Conservation (phyloP, 2,329 filamentous ascomycete species). For the Lasiodiplodia theobromae region DNA sequence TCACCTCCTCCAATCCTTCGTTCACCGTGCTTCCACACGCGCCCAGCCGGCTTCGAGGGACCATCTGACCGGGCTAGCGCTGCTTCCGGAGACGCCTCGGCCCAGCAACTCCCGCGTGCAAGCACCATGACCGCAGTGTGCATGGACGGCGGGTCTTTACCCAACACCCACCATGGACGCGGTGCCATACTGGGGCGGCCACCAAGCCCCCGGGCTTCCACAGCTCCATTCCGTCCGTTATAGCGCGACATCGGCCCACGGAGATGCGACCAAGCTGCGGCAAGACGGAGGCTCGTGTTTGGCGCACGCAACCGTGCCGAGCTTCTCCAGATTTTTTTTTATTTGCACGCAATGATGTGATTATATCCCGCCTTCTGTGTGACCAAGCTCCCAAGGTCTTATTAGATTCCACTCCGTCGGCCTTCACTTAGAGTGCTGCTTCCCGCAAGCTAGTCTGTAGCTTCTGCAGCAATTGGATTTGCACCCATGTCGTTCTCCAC, state of each 20-base stretch:
- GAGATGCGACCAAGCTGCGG: background rate
- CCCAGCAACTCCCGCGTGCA: slow-evolving; percentile 3
- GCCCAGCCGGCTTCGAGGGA: background rate
- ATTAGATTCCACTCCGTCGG: slow-evolving; percentile 22
- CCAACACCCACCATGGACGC: background rate
- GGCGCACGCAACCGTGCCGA: background rate
- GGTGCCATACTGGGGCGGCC: background rate
- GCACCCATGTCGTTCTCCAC: slow-evolving; percentile 28
- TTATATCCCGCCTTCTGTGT: background rate
- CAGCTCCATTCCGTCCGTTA: background rate
- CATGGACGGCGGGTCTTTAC: background rate
- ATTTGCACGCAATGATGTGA: background rate
- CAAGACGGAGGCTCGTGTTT: background rate
- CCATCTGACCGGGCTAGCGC: background rate
- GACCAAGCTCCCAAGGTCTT: slow-evolving; percentile 11
- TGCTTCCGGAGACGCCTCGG: slow-evolving; percentile 8
- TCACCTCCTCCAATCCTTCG: slow-evolving; percentile 1
- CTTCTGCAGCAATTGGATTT: slow-evolving; percentile 16
- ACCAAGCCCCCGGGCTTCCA: background rate
- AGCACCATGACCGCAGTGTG: slow-evolving; percentile 4
- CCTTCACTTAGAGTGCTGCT: slow-evolving; percentile 2
- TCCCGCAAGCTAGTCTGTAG: slow-evolving; percentile 5
- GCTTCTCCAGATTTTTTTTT: slow-evolving; percentile 31
- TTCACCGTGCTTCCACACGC: background rate
- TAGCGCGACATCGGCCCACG: slow-evolving; percentile 14